phyloP scores from a whole-genome alignment of 2,329 filamentous ascomycete genomes.

The Neodidymelliopsis sp. region DNA sequence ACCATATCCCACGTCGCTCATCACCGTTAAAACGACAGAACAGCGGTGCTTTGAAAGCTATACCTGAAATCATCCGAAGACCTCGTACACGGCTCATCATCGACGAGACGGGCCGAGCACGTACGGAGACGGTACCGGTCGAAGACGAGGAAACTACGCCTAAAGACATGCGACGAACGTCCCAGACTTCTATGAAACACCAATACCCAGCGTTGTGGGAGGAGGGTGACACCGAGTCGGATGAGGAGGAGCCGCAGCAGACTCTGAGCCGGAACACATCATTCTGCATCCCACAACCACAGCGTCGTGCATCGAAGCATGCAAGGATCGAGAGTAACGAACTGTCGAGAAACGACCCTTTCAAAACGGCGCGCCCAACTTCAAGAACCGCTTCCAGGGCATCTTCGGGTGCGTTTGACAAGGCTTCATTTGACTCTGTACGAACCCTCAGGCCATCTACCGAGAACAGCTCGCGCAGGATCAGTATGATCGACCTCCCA shows the following conservation, averaged over 20 bases:
- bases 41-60: constrained; percentile 52
- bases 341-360: constrained; percentile 38
- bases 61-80: constrained; percentile 54
- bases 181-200: constrained; percentile 37
- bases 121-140: constrained; percentile 54
- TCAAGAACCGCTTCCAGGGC: constrained; percentile 30
- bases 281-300: constrained; percentile 43
- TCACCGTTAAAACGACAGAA: constrained; percentile 58
- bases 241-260: constrained; percentile 43
- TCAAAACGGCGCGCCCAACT: constrained; percentile 44
- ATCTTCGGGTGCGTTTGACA: constrained; percentile 40
- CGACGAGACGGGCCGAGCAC: constrained; percentile 57
- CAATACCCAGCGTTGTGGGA: constrained; percentile 57
- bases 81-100: constrained; percentile 56
- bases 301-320: constrained; percentile 46
- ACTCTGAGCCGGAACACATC: constrained; percentile 47
- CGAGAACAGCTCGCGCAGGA: constrained; percentile 37
- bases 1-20: constrained; percentile 51
- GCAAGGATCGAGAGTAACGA: constrained; percentile 43
- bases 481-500: constrained; percentile 46
- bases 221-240: constrained; percentile 50
- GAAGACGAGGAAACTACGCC: constrained; percentile 47
- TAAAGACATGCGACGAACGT: constrained; percentile 29
- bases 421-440: constrained; percentile 41
- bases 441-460: constrained; percentile 32